Percentiles rank a stretch among this genome's conserved stretches.
Conservation (phyloP, 2,329 filamentous ascomycete genomes). For the Waltergamsia citrina region DNA sequence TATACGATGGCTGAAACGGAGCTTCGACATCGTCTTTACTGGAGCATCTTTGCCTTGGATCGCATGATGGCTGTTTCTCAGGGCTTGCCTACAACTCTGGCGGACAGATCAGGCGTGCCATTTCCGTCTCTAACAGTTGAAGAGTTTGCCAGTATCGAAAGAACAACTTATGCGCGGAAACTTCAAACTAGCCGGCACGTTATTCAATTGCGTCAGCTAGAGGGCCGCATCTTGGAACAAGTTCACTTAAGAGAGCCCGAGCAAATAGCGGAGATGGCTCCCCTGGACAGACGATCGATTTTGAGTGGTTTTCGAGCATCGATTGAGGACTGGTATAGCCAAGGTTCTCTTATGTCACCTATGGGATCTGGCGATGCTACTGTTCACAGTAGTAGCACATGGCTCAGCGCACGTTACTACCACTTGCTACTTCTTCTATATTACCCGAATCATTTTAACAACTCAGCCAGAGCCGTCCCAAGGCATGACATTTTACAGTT, state of each 20-base stretch:
- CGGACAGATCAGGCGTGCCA: conserved; percentile 27
- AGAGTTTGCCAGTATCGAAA: conserved; percentile 29
- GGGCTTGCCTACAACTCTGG: conserved; percentile 27
- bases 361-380: conserved; percentile 31
- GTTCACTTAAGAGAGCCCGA: conserved; percentile 21
- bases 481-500: conserved; percentile 24
- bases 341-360: conserved; percentile 31
- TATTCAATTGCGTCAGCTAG: conserved; percentile 31
- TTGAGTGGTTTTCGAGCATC: conserved; percentile 25
- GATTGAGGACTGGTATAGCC: conserved; percentile 37
- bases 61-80: conserved; percentile 32
- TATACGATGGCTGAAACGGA: conserved; percentile 16
- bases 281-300: conserved; percentile 20
- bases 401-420: conserved; percentile 32
- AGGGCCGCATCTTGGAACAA: conserved; percentile 24
- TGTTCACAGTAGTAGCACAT: conserved; percentile 33
- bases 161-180: conserved; percentile 25
- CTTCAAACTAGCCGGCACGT: conserved; percentile 34
- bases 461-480: conserved; percentile 17
- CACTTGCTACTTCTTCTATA: conserved; percentile 32
- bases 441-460: conserved; percentile 30
- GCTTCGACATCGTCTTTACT: conserved; percentile 28
- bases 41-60: conserved; percentile 34
- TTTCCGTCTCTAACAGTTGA: conserved; percentile 33
- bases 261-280: conserved; percentile 17